A percentile compares a stretch with the other conserved stretches of the same genome.
Evolutionary conservation across 2,329 filamentous ascomycete species (phyloP).

Genomic region (Helminthosporium solani): DNA sequence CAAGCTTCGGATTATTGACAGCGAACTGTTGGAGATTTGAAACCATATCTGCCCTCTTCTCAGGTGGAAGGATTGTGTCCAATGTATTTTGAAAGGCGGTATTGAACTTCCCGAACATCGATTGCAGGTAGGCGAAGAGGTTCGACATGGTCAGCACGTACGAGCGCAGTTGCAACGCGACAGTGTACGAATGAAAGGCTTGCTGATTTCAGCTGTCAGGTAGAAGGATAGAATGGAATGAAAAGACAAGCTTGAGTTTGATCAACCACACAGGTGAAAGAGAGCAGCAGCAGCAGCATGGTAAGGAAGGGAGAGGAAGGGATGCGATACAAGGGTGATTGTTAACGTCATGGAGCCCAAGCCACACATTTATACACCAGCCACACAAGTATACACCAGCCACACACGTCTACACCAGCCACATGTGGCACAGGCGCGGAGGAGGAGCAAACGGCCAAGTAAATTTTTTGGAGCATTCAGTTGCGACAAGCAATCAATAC

Average conservation of each 20-base stretch:
- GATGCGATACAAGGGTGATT: background rate
- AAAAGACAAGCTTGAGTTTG: too few species aligned
- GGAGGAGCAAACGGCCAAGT: slow-evolving; percentile 11
- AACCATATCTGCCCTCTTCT: slow-evolving; percentile 60
- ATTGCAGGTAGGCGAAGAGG: slow-evolving; percentile 25
- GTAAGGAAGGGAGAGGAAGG: background rate
- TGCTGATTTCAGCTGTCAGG: too few species aligned
- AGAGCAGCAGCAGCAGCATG: background rate
- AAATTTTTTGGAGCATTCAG: slow-evolving; percentile 27
- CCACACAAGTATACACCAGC: slow-evolving; percentile 1
- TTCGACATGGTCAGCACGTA: slow-evolving; percentile 23
- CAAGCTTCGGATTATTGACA: slow-evolving; percentile 65
- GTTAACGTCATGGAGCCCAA: too few species aligned
- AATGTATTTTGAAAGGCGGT: slow-evolving; percentile 41
- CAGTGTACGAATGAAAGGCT: too few species aligned
- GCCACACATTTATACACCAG: slow-evolving; percentile 1
- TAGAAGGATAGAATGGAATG: too few species aligned
- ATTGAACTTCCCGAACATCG: slow-evolving; percentile 13
- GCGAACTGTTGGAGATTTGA: slow-evolving; percentile 58
- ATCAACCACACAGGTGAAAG: too few species aligned
- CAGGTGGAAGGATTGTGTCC: slow-evolving; percentile 59
- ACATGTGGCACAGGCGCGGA: background rate
- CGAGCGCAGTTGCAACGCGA: too few species aligned
- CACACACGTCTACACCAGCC: too few species aligned
- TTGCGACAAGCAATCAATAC: slow-evolving; percentile 6